Percentiles rank a stretch among this genome's conserved stretches.
These are phyloP conservation scores for Euptelea pleiosperma DNA, from an alignment of 164 flowering plant genomes.

Conservation along the genomic window DNA sequence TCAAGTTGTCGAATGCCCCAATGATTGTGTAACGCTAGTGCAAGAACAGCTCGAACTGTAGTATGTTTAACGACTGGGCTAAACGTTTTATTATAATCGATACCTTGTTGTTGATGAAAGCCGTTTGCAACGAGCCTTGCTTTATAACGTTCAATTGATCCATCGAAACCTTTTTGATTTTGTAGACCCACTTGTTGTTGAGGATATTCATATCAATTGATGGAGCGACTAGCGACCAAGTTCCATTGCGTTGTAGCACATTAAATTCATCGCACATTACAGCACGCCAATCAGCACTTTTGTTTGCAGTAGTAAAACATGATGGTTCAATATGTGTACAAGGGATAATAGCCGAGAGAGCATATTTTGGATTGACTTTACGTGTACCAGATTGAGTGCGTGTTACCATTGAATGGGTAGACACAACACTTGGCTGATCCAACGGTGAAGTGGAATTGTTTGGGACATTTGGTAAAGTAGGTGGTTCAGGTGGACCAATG, in stretches of 20 bases:
- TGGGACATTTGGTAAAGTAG: no score
- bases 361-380: not conserved
- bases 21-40: not conserved
- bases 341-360: not conserved
- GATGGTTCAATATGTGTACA: not conserved
- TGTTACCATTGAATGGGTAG: not conserved
- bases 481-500: no score
- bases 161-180: not conserved
- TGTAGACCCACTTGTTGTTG: not conserved
- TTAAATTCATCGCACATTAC: not conserved
- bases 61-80: no score
- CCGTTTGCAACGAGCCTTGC: not conserved
- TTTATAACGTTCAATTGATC: not conserved
- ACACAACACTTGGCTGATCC: no score
- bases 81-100: not conserved
- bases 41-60: not conserved
- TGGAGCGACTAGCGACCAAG: not conserved
- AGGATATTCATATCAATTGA: not conserved
- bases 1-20: no score
- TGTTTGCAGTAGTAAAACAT: not conserved
- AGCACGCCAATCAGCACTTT: not conserved
- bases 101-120: not conserved
- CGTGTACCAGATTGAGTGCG: not conserved
- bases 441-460: no score
- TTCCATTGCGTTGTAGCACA: not conserved